Conservation (phyloP, 768 basidiomycete species). For the Panellus pusillus region DNA sequence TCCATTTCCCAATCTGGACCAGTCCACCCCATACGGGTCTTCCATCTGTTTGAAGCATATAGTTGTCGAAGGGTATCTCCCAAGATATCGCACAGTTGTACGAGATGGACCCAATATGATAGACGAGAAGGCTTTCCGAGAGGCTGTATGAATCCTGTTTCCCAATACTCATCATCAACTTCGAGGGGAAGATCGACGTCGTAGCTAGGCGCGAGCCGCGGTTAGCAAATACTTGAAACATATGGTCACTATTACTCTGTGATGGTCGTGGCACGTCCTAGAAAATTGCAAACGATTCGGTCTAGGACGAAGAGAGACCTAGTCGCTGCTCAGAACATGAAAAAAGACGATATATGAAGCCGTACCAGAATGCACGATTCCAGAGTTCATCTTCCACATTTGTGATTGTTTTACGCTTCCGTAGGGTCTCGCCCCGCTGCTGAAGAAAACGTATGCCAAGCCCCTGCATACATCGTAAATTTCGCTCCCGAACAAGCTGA, state of each 20-base stretch:
- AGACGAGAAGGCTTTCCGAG: slow-evolving; percentile 36
- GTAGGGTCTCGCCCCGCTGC: slow-evolving; percentile 53
- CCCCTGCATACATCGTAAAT: slow-evolving; percentile 17
- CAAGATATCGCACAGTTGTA: slow-evolving; percentile 36
- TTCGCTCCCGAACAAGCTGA: background rate
- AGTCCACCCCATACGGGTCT: slow-evolving; percentile 32
- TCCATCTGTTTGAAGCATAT: slow-evolving; percentile 36
- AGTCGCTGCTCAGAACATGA: background rate
- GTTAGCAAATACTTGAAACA: background rate
- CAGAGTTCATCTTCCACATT: slow-evolving; percentile 50
- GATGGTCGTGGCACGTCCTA: slow-evolving; percentile 55
- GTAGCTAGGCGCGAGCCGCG: slow-evolving; percentile 33
- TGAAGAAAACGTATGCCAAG: slow-evolving; percentile 51
- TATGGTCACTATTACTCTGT: slow-evolving; percentile 40
- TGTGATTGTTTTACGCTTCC: slow-evolving; percentile 28
- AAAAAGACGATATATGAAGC: background rate
- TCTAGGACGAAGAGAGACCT: slow-evolving; percentile 36
- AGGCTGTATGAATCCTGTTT: slow-evolving; percentile 48
- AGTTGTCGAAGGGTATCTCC: slow-evolving; percentile 15
- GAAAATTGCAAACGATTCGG: slow-evolving; percentile 29
- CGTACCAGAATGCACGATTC: slow-evolving; percentile 44
- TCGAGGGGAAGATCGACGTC: slow-evolving; percentile 55
- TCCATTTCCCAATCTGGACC: slow-evolving; percentile 40
- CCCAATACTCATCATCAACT: slow-evolving; percentile 58
- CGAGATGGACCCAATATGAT: slow-evolving; percentile 36